These are phyloP conservation scores for Colletotrichum gigasporum DNA, from an alignment of 2,329 filamentous ascomycete species.

Conservation along the genomic window DNA sequence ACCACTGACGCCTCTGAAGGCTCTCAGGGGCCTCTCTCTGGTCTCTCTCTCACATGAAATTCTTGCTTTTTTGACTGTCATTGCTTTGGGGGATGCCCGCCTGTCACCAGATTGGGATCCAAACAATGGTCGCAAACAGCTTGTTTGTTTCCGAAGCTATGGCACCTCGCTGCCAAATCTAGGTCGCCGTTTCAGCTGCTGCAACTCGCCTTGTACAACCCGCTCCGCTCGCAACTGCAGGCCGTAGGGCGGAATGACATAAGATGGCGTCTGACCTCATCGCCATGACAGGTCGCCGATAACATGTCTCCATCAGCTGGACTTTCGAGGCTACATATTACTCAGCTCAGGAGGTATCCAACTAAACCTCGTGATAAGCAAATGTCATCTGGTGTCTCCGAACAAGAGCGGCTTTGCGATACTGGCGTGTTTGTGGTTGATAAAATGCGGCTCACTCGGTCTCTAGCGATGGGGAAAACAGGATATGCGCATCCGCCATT, in stretches of 20 bases:
- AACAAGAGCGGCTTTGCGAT: background rate
- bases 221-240: background rate
- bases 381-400: background rate
- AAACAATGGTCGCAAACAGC: background rate
- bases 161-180: slow-evolving; percentile 6
- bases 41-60: background rate
- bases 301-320: background rate
- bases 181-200: slow-evolving; percentile 20
- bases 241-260: background rate
- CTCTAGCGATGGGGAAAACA: background rate
- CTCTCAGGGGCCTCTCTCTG: background rate
- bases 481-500: slow-evolving; percentile 13
- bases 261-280: slow-evolving; percentile 17
- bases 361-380: background rate
- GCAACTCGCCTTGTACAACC: slow-evolving; percentile 15
- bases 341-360: background rate
- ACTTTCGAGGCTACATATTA: background rate
- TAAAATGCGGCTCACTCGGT: slow-evolving; percentile 12
- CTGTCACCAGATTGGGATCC: background rate
- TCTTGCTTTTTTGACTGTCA: background rate
- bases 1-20: background rate
- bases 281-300: background rate
- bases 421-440: slow-evolving; percentile 1
- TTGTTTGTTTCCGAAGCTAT: background rate
- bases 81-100: background rate